These are phyloP conservation scores for Dendrobium nobile DNA, from an alignment of 106 monocot genomes.

Conservation along the genomic window DNA sequence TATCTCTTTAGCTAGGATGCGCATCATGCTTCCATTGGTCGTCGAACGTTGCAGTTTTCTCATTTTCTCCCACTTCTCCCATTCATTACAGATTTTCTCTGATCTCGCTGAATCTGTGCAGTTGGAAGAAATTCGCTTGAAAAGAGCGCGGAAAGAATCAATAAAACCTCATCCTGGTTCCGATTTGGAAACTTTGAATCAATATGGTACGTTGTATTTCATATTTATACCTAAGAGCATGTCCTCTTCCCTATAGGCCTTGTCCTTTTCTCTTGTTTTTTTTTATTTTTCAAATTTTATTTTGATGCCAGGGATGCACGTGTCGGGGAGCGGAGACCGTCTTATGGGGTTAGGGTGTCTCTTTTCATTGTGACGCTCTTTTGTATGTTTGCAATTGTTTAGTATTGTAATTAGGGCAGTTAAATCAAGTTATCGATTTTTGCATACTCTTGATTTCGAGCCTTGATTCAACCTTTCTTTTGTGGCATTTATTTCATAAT, in stretches of 20 bases:
- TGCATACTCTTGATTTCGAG: neutral
- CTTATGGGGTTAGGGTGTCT: slow-evolving; percentile 30
- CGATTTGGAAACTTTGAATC: slow-evolving; percentile 26
- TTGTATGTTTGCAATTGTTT: neutral
- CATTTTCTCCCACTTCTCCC: neutral
- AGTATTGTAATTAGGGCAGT: neutral
- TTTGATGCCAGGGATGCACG: slow-evolving; percentile 29
- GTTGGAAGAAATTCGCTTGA: slow-evolving; percentile 83
- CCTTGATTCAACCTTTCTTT: neutral
- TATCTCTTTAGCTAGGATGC: slow-evolving; percentile 27
- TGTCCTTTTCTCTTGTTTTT: neutral
- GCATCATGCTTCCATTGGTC: slow-evolving; percentile 59
- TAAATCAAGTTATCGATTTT: neutral
- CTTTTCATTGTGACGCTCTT: neutral
- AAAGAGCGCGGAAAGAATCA: slow-evolving; percentile 76
- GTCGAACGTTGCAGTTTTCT: slow-evolving; percentile 36
- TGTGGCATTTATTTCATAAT: too few relatives aligned
- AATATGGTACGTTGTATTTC: neutral
- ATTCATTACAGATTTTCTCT: neutral
- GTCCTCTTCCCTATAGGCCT: neutral
- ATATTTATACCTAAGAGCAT: neutral
- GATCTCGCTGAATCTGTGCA: slow-evolving; percentile 6
- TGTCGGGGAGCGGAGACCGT: slow-evolving; percentile 18
- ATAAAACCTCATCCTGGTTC: slow-evolving; percentile 45
- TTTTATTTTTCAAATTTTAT: neutral